These are phyloP conservation scores for Colletotrichum neosansevieriae DNA, from an alignment of 2,329 filamentous ascomycete species.

Conservation along the genomic window DNA sequence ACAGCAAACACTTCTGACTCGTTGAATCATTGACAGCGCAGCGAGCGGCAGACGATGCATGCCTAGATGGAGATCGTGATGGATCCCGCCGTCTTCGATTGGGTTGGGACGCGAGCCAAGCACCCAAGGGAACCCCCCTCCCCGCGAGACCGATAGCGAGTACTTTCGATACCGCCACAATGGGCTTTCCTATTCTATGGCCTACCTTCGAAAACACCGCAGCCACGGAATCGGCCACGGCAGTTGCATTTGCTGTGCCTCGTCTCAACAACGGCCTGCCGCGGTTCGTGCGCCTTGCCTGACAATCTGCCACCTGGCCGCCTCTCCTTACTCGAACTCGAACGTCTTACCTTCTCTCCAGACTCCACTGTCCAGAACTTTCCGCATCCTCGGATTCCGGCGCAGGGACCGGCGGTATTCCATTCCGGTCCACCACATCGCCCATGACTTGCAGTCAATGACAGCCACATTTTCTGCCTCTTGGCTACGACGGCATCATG, in stretches of 20 bases:
- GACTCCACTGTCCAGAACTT: neutral
- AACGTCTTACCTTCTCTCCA: neutral
- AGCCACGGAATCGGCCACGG: neutral
- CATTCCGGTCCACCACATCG: constrained; percentile 5
- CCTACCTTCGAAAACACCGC: too few species aligned
- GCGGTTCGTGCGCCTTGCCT: too few species aligned
- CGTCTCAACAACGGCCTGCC: neutral
- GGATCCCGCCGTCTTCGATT: constrained; percentile 16
- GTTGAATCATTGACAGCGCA: constrained; percentile 20
- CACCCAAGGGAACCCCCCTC: neutral
- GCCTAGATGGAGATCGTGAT: constrained; percentile 11
- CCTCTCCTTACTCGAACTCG: constrained; percentile 7
- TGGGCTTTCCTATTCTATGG: too few species aligned
- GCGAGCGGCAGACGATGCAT: constrained; percentile 1
- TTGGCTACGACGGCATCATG: constrained; percentile 1
- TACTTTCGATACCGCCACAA: neutral
- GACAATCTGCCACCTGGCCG: neutral
- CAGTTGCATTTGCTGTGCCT: neutral
- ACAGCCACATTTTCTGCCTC: constrained; percentile 27
- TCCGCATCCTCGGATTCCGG: constrained; percentile 30
- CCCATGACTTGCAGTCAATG: constrained; percentile 14
- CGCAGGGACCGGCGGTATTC: constrained; percentile 17
- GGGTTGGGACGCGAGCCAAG: constrained; percentile 2
- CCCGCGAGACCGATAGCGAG: constrained; percentile 34
- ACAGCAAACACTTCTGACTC: constrained; percentile 4